Conservation (phyloP, 129 eudicot genomes). For the Sambucus nigra region DNA sequence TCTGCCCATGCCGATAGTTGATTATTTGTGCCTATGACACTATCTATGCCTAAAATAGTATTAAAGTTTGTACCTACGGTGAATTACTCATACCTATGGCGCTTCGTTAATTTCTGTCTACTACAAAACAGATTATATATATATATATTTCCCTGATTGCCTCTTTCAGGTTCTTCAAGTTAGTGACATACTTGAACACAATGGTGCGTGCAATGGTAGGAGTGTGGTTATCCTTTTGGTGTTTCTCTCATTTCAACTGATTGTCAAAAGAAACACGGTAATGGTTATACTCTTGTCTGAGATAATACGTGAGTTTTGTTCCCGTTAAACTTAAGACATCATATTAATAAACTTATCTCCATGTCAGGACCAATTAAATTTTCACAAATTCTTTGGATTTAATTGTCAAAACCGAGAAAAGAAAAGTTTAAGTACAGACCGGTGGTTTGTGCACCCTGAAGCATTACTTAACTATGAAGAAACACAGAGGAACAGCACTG, state of each 20-base stretch:
- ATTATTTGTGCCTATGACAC: no score
- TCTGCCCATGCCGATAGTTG: no score
- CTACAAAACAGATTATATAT: no score
- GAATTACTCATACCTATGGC: no score
- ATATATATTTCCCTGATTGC: constrained; percentile 2
- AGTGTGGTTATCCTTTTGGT: constrained; percentile 77
- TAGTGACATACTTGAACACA: constrained; percentile 81
- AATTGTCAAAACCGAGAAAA: constrained; percentile 40
- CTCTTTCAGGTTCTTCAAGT: constrained; percentile 70
- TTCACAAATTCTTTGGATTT: constrained; percentile 77
- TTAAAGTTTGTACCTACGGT: no score
- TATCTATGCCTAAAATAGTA: no score
- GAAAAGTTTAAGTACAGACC: constrained; percentile 34
- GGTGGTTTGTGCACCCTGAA: constrained; percentile 26
- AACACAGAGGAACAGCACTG: constrained; percentile 17
- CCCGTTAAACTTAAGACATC: constrained; percentile 7
- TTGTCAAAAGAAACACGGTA: constrained; percentile 73
- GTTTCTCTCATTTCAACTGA: constrained; percentile 73
- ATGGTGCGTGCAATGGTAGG: constrained; percentile 71
- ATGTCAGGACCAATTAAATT: constrained; percentile 68
- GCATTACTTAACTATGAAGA: constrained; percentile 19
- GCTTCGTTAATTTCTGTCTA: no score
- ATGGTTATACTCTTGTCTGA: constrained; percentile 1
- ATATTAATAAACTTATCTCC: constrained; percentile 3
- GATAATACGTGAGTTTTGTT: neutral